phyloP scores from a whole-genome alignment of 257 asterid genomes.

The Salvia rosmarinus region DNA sequence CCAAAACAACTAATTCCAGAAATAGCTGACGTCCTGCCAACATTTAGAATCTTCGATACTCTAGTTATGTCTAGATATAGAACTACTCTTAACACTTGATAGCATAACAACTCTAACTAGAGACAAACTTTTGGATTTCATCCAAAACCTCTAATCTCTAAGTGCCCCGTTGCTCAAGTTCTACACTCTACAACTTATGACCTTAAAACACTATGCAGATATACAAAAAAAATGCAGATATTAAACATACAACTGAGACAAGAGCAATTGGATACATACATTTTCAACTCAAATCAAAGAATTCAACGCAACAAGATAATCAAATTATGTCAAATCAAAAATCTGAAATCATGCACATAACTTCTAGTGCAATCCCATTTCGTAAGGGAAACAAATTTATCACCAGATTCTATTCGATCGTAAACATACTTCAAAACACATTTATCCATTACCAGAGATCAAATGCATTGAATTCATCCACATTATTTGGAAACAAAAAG shows the following conservation, averaged over 20 bases:
- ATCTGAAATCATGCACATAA: constrained; percentile 14
- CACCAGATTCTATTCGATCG: constrained; percentile 24
- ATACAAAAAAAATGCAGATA: not conserved
- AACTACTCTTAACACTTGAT: not conserved
- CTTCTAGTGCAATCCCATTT: constrained; percentile 15
- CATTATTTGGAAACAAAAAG: constrained; percentile 45
- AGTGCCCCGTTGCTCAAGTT: constrained; percentile 1
- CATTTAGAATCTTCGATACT: not conserved
- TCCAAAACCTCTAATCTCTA: constrained; percentile 3
- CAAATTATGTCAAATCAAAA: not conserved
- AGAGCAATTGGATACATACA: constrained; percentile 35
- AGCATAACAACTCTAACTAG: not conserved
- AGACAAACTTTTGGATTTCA: not conserved
- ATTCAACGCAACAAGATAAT: constrained; percentile 13
- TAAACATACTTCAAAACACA: constrained; percentile 30
- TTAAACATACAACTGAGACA: not conserved
- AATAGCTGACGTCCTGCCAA: not conserved
- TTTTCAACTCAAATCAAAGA: constrained; percentile 3
- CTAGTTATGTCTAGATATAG: not conserved
- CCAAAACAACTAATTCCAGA: constrained; percentile 5
- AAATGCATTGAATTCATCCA: constrained; percentile 32
- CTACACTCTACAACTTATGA: constrained; percentile 17
- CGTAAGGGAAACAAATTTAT: constrained; percentile 16
- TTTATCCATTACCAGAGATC: constrained; percentile 28
- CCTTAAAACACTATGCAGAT: not conserved